A percentile compares a stretch with the other conserved stretches of the same genome.
Evolutionary conservation across 208 protist genomes (phyloP).

Genomic region (Trypanosoma brucei): DNA sequence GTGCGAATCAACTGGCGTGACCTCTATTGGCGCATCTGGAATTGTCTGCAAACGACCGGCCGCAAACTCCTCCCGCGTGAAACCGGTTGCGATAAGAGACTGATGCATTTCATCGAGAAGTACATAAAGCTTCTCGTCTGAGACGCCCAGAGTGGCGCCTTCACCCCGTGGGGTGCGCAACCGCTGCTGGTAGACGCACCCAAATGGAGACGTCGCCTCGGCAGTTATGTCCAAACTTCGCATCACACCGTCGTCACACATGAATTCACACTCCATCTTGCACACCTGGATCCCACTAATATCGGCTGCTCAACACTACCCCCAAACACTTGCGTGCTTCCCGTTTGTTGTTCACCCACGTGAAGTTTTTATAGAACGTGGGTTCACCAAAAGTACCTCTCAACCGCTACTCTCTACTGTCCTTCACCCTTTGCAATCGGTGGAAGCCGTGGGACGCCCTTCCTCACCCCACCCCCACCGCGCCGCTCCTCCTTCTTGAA

Average conservation of each 20-base stretch:
- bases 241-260: constrained; percentile 23
- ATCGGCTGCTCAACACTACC: background rate
- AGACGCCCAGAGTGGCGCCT: constrained; percentile 13
- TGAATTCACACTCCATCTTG: constrained; percentile 24
- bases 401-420: too few species aligned
- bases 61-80: constrained; percentile 20
- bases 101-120: constrained; percentile 18
- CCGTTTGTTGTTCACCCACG: too few species aligned
- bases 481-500: too few species aligned
- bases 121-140: constrained; percentile 15
- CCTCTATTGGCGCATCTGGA: constrained; percentile 1
- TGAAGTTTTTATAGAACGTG: too few species aligned
- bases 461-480: background rate
- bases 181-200: constrained; percentile 18
- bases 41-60: constrained; percentile 7
- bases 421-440: too few species aligned
- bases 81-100: constrained; percentile 16
- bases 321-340: too few species aligned
- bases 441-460: background rate
- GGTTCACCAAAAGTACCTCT: too few species aligned
- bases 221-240: constrained; percentile 15
- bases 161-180: constrained; percentile 16
- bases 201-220: constrained; percentile 16
- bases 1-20: constrained; percentile 19
- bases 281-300: background rate